Evolutionary conservation across 1,139 yeast species (phyloP), one percentile per base, ranked within the genome.

Genomic region (Tardiomyces depauwii): DNA sequence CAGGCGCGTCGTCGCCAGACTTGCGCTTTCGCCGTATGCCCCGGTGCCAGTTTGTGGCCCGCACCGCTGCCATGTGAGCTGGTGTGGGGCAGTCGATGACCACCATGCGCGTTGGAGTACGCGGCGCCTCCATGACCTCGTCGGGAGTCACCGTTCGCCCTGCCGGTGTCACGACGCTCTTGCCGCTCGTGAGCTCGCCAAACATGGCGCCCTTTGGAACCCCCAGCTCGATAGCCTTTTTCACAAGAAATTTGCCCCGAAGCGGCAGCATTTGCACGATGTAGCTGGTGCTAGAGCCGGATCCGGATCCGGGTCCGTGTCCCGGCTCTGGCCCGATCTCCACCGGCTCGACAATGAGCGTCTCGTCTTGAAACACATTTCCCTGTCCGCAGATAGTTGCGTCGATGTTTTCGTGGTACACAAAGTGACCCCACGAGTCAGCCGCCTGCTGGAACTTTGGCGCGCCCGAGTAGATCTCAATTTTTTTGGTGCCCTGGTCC

Each of bases 391-490:
- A 30, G 10, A 30, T 12, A 2, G 63, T 61, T 13, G 71, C 66
- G 41, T 74, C 71, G 44, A 85, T 75, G 2, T 93, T 93, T 54
- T 80, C 76, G 54, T 96, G 74, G 61, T 85, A 87, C n/a, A 88
- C 87, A 65, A 89, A 89, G 52, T 79, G 79, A 53, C 96, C 72
- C 96, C 96, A 88, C 0, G 91, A 2, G 88, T 74, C 18, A 81
- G 76, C 43, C 77, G 70, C 62, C 77, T 82, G 41, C 74, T 69
- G 27, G 23, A 55, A 51, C 79, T 55, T 41, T 66, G 62, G 41
- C 56, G 62, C 49, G 60, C 67, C 79, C 43, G 77, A 73, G 47
- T 64, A 66, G 1, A 82, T 52, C 7, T 60, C 61, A 27, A 78
- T 52, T 7, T 71, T 64, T 42, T 74, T 73, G 47, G 76, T 74